Base-by-base conservation (phyloP, 345 rosid species). In the Lepidium didymum region DNA sequence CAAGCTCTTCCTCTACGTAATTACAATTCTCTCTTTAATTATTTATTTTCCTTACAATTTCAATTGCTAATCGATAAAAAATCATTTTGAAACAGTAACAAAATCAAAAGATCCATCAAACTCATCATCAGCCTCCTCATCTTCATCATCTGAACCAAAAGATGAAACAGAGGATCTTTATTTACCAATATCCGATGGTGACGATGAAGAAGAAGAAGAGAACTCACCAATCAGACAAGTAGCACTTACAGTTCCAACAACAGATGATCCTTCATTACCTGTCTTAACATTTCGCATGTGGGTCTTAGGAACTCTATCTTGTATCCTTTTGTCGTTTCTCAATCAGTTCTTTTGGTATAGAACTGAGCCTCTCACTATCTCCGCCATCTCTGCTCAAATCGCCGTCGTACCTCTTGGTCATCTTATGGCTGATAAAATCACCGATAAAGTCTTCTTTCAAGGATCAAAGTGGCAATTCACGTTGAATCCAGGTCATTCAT, bases 321-420 rank as follows among this genome's bases (percentile, higher is more conserved):
- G 99, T 35, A 74, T 81, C 47, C 69, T 94, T 5, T 41, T 94
- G 31, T 94, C 99, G 0, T 91, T 94, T 69, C 88, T 94, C 18
- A 94, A 94, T 75, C 97, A 91, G 77, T 91, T 94, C 84, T 94
- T 94, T 43, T 87, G 96, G 96, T 94, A 94, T 77, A 77, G 99
- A 18, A 91, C 89, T 9, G 99, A 94, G 64, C 99, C 99, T 18
- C 72, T 94, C 23, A 41, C 99, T 1, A 94, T 94, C 87, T 83
- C 96, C 7, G 92, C 99, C 36, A 87, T 94, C 75, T 94, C 99
- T 8, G 97, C 97, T 3, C 99, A 94, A 75, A 87, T 94, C 38
- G 96, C 96, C 0, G 97, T 94, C 52, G 91, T 94, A 3, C 99
- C 97, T 44, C 87, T 91, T 0, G 99, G 99, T 9, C 89, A 69